Percentiles rank a stretch among this genome's conserved stretches.
Conservation (phyloP, 495 filamentous ascomycete genomes). For the Xylaria sp. region DNA sequence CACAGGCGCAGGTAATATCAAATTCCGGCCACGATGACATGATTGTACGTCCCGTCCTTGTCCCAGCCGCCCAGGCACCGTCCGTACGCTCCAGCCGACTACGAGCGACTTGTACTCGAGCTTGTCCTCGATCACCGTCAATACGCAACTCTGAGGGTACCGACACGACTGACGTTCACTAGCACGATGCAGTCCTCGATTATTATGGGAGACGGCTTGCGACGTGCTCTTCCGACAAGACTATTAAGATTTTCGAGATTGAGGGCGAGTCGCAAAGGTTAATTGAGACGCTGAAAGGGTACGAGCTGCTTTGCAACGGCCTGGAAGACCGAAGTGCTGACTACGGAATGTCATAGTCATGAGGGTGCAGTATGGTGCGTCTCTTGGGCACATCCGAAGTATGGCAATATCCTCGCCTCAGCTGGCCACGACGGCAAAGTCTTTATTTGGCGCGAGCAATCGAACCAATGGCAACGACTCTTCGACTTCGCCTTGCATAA, state of each 20-base stretch:
- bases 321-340: slow-evolving; percentile 28
- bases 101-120: not conserved
- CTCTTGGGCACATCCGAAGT: slow-evolving; percentile 97
- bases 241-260: slow-evolving; percentile 99
- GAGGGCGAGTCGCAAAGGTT: slow-evolving; percentile 92
- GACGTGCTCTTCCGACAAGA: slow-evolving; percentile 97
- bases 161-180: slow-evolving; percentile 34
- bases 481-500: slow-evolving; percentile 91
- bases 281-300: slow-evolving; percentile 95
- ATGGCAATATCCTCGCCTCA: slow-evolving; percentile 94
- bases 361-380: slow-evolving; percentile 97
- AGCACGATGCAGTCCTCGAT: slow-evolving; percentile 98
- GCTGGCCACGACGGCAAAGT: slow-evolving; percentile 97
- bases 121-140: not conserved
- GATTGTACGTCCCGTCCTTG: slow-evolving; percentile 76
- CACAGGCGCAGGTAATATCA: slow-evolving; percentile 77
- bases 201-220: slow-evolving; percentile 97
- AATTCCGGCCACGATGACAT: slow-evolving; percentile 98
- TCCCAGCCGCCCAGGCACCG: slow-evolving; percentile 4
- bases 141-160: not conserved
- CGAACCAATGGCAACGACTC: slow-evolving; percentile 76
- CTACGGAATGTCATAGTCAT: slow-evolving; percentile 64
- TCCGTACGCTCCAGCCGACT: not conserved
- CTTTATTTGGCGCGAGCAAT: slow-evolving; percentile 94
- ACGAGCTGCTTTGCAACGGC: slow-evolving; percentile 36